Base-by-base conservation (phyloP, 306 rosid genomes). In the Datisca glomerata region DNA sequence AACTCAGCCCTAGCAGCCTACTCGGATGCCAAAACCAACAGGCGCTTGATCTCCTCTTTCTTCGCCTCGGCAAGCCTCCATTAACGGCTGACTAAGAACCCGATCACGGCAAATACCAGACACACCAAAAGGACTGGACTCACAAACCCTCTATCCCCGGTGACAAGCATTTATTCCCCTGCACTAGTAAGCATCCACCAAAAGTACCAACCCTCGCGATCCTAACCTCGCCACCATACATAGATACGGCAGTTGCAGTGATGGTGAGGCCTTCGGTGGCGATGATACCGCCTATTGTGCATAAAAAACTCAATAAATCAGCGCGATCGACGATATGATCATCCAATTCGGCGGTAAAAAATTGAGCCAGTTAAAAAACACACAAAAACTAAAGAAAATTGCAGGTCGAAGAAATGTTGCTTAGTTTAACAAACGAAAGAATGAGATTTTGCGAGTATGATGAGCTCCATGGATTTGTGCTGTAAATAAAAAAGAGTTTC, bases 111-210 rank as follows among this genome's bases (percentile, higher is more conserved):
- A 21, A 71, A 12, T 29, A 73, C 31, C 5, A 72, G 22, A 45
- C 50, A 75, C 32, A 52, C n/a, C n/a, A n/a, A n/a, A n/a, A n/a
- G n/a, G n/a, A n/a, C n/a, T n/a, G n/a, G n/a, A n/a, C n/a, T n/a
- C 52, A 52, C 61, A 71, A 87, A 75, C 87, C 96, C 96, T 74
- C 76, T 66, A 82, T 59, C 78, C 86, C 66, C 80, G 40, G 68
- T 47, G 20, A 62, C 78, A 56, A 57, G 94, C 96, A 87, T 87
- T 36, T 12, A n/a, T n/a, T n/a, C n/a, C n/a, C n/a, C n/a, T n/a
- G n/a, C n/a, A n/a, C n/a, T n/a, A n/a, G n/a, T n/a, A n/a, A n/a
- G n/a, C n/a, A n/a, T n/a, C n/a, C n/a, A n/a, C n/a, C n/a, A n/a
- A n/a, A n/a, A n/a, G n/a, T 32, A 24, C 61, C 55, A 46, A 43